phyloP scores from a whole-genome alignment of 1,139 yeast species.

The Wickerhamiella pararugosa region DNA sequence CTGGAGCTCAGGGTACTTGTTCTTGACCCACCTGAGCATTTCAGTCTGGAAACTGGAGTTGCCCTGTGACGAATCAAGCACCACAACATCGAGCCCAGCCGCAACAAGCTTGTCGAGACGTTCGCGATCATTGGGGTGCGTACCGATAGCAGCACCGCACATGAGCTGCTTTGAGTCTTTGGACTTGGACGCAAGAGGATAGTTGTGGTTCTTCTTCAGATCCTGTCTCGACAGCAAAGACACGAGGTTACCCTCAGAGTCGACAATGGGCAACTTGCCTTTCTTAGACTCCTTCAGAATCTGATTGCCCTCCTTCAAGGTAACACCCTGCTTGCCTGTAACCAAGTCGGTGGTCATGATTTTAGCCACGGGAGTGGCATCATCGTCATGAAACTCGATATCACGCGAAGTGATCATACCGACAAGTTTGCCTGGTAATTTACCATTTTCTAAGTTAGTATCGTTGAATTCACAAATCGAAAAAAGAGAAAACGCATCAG shows the following conservation, averaged over 20 bases:
- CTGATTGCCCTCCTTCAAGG: conserved; percentile 74
- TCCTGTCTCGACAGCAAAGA: conserved; percentile 91
- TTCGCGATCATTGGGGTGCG: conserved; percentile 73
- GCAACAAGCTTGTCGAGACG: conserved; percentile 76
- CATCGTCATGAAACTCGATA: conserved; percentile 82
- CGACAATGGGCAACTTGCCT: conserved; percentile 94
- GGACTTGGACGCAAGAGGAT: conserved; percentile 91
- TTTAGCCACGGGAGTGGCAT: conserved; percentile 44
- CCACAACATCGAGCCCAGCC: conserved; percentile 95
- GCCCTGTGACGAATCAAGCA: conserved; percentile 94
- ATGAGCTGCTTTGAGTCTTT: conserved; percentile 85
- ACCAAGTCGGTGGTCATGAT: conserved; percentile 85
- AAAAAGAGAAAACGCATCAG: too few species aligned
- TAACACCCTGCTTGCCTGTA: conserved; percentile 65
- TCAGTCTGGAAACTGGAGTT: conserved; percentile 88
- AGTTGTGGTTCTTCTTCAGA: conserved; percentile 86
- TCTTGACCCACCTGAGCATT: conserved; percentile 85
- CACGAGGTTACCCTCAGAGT: conserved; percentile 56
- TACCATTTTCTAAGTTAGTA: conserved; percentile 49
- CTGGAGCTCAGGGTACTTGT: conserved; percentile 61
- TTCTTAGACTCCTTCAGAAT: conserved; percentile 85
- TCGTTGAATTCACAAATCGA: conserved; percentile 8
- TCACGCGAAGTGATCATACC: conserved; percentile 98
- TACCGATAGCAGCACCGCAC: conserved; percentile 98
- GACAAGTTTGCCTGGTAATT: conserved; percentile 73